Conservation (phyloP, 345 rosid genomes). For the Eucalyptus cloeziana region DNA sequence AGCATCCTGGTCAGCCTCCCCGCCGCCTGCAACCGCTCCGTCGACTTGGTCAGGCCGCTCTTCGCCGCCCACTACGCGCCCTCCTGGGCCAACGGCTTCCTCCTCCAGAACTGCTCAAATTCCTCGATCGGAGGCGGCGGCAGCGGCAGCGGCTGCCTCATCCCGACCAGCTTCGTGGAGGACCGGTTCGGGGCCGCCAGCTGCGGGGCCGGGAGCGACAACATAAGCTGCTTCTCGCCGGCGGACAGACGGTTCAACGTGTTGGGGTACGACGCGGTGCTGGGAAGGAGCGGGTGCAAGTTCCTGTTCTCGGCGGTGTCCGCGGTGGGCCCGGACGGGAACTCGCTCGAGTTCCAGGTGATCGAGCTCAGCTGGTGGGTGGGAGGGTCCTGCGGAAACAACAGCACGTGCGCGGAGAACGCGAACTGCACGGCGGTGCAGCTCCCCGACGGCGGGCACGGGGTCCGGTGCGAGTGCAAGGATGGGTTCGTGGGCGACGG, state of each 20-base stretch:
- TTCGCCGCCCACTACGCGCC: conserved; percentile 30
- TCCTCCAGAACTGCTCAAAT: conserved; percentile 34
- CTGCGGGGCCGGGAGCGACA: conserved; percentile 13
- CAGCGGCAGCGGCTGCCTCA: conserved; percentile 11
- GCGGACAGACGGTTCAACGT: not conserved
- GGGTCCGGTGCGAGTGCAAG: conserved; percentile 43
- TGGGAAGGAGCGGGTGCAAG: conserved; percentile 16
- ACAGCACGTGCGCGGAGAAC: conserved; percentile 6
- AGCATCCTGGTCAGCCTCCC: conserved; percentile 24
- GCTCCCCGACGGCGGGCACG: not conserved
- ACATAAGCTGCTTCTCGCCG: conserved; percentile 31
- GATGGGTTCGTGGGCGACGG: conserved; percentile 57
- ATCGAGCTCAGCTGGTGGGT: conserved; percentile 75
- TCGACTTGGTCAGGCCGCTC: conserved; percentile 3
- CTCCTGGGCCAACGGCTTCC: conserved; percentile 34
- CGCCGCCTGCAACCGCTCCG: conserved; percentile 27
- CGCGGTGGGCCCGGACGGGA: conserved; percentile 1
- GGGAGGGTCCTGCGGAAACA: conserved; percentile 2
- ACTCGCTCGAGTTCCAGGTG: conserved; percentile 36
- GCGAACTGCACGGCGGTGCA: conserved; percentile 4
- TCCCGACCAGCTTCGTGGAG: conserved; percentile 14
- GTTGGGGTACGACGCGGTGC: not conserved
- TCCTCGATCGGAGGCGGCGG: not conserved
- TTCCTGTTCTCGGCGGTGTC: conserved; percentile 46
- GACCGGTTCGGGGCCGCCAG: not conserved